Evolutionary conservation across 208 protist species (phyloP).

Genomic region (Trypanosoma lewisi): DNA sequence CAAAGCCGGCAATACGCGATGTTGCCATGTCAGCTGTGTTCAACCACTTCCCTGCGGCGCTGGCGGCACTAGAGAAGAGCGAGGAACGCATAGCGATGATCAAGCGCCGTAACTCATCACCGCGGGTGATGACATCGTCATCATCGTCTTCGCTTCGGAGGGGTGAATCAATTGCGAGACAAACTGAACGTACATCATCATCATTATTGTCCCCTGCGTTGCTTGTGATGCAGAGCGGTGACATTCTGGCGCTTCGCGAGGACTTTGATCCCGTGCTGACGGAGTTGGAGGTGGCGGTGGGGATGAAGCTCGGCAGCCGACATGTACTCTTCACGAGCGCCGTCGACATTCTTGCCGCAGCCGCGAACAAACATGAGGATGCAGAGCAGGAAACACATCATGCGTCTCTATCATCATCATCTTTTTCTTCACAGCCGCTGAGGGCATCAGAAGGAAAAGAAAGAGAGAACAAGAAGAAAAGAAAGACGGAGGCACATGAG

Average conservation of each 20-base stretch:
- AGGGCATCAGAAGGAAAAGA: background rate
- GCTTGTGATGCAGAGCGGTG: conserved; percentile 64
- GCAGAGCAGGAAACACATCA: background rate
- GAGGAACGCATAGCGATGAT: conserved; percentile 57
- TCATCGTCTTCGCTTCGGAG: background rate
- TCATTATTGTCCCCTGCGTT: conserved; percentile 10
- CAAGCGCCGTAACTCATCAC: conserved; percentile 29
- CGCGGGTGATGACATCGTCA: background rate
- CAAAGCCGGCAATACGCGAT: conserved; percentile 71
- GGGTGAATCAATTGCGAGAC: no score
- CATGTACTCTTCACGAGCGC: conserved; percentile 82
- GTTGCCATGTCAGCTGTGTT: conserved; percentile 61
- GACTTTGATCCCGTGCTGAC: conserved; percentile 81
- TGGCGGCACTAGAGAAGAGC: conserved; percentile 55
- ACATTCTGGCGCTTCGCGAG: conserved; percentile 71
- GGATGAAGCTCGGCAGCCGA: conserved; percentile 81
- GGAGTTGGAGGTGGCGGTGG: conserved; percentile 70
- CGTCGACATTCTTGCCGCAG: conserved; percentile 48
- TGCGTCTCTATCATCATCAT: background rate
- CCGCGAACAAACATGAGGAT: background rate
- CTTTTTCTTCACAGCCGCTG: conserved; percentile 1
- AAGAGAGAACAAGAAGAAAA: background rate
- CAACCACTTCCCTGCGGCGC: conserved; percentile 55
- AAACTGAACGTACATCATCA: conserved; percentile 7
- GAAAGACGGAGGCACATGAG: background rate